phyloP scores from a whole-genome alignment of 1,139 yeast species.

The Kurtzmaniella quercitrusa region DNA sequence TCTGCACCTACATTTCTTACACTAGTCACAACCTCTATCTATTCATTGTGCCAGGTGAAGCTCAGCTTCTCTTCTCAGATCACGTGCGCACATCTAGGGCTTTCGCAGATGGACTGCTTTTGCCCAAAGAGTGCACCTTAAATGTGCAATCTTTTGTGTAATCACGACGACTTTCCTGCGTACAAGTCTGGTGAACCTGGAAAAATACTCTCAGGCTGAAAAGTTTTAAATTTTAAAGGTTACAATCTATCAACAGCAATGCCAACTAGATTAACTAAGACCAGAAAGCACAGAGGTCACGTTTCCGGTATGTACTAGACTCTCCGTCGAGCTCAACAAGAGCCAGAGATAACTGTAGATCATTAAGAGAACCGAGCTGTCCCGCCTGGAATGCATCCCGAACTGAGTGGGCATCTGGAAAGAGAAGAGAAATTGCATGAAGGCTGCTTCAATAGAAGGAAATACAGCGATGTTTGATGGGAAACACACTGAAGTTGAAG shows the following conservation, averaged over 20 bases:
- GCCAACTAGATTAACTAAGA: constrained; percentile 99
- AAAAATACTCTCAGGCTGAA: constrained; percentile 1
- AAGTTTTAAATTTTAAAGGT: constrained; percentile 2
- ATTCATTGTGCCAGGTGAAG: no score
- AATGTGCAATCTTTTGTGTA: neutral
- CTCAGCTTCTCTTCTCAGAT: no score
- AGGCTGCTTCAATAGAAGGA: no score
- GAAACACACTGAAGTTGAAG: no score
- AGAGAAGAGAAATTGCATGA: no score
- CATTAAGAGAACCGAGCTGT: neutral
- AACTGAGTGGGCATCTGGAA: no score
- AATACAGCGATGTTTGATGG: no score
- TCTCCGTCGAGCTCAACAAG: neutral
- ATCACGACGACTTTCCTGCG: neutral
- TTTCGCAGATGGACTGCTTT: neutral
- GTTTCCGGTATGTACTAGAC: constrained; percentile 80
- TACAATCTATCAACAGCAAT: constrained; percentile 43
- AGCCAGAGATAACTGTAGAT: neutral
- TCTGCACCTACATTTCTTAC: no score
- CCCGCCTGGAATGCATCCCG: neutral
- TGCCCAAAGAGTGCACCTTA: constrained; percentile 1
- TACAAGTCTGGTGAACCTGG: neutral
- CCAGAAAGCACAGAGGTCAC: constrained; percentile 99
- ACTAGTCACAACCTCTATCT: no score
- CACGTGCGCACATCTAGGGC: constrained; percentile 1